Conservation (phyloP, 352 stramenopile species). For the Globisporangium heterothallicum region DNA sequence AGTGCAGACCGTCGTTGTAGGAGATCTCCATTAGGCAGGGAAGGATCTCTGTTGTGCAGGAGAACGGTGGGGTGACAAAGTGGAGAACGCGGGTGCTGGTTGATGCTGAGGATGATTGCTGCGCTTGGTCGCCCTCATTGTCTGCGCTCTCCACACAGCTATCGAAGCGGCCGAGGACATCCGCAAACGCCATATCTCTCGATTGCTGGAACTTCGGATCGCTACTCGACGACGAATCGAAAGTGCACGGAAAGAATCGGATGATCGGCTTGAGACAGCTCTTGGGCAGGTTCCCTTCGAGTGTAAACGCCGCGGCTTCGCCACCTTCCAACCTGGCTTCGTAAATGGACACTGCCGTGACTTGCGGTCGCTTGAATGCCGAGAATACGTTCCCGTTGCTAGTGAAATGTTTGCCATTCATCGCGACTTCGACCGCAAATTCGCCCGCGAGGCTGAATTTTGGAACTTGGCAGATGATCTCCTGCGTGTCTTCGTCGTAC, state of each 20-base stretch:
- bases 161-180: neutral
- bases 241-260: slow-evolving; percentile 28
- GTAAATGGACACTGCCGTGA: slow-evolving; percentile 33
- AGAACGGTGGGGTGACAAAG: slow-evolving; percentile 25
- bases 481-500: slow-evolving; percentile 28
- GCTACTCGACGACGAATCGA: neutral
- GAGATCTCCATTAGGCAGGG: slow-evolving; percentile 48
- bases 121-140: neutral
- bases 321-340: slow-evolving; percentile 30
- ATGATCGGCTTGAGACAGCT: slow-evolving; percentile 28
- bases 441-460: slow-evolving; percentile 55
- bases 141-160: neutral
- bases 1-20: slow-evolving; percentile 46
- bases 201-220: neutral
- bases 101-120: neutral
- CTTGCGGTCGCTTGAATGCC: slow-evolving; percentile 37
- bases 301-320: slow-evolving; percentile 26
- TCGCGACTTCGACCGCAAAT: slow-evolving; percentile 68
- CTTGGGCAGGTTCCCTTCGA: slow-evolving; percentile 36
- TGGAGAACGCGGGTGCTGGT: slow-evolving; percentile 9
- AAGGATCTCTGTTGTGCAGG: slow-evolving; percentile 12
- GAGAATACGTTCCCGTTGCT: slow-evolving; percentile 50
- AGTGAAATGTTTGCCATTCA: slow-evolving; percentile 80
- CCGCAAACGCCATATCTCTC: neutral
- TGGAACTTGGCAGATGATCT: slow-evolving; percentile 62